Percentiles rank a stretch among this genome's conserved stretches.
Conservation (phyloP, 2,329 filamentous ascomycete species). For the Hypoxylon sp. region DNA sequence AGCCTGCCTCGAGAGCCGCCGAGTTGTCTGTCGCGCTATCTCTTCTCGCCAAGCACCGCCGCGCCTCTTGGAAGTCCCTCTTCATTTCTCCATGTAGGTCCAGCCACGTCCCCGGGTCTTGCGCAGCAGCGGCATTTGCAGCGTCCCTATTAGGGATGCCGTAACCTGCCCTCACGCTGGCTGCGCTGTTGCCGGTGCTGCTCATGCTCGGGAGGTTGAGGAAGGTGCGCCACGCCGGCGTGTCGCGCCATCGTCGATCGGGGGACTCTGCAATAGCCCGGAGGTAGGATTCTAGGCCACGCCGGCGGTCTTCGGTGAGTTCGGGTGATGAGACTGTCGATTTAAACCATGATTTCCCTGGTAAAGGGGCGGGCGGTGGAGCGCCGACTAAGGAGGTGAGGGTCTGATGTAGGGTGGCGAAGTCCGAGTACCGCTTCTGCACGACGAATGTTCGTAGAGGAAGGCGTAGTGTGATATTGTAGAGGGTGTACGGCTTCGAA, state of each 20-base stretch:
- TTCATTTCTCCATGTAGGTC: conserved; percentile 84
- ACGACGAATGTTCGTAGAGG: conserved; percentile 82
- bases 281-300: conserved; percentile 79
- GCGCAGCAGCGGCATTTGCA: conserved; percentile 61
- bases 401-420: conserved; percentile 74
- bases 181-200: conserved; percentile 65
- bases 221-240: conserved; percentile 79
- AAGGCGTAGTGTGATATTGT: conserved; percentile 83
- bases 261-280: conserved; percentile 78
- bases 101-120: conserved; percentile 79
- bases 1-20: conserved; percentile 72
- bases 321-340: conserved; percentile 78
- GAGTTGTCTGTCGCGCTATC: conserved; percentile 71
- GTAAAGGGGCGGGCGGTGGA: conserved; percentile 77
- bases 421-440: conserved; percentile 88
- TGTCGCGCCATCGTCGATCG: conserved; percentile 83
- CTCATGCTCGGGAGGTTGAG: conserved; percentile 74
- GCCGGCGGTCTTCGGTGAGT: conserved; percentile 79
- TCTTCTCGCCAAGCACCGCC: conserved; percentile 75
- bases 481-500: conserved; percentile 80
- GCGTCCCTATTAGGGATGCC: conserved; percentile 54
- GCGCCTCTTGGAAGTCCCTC: conserved; percentile 75
- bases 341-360: conserved; percentile 83
- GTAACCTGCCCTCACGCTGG: conserved; percentile 62
- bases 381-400: conserved; percentile 73